A percentile compares a stretch with the other conserved stretches of the same genome.
phyloP scores from a whole-genome alignment of 2,329 filamentous ascomycete genomes.

The Pyrenophora graminea region DNA sequence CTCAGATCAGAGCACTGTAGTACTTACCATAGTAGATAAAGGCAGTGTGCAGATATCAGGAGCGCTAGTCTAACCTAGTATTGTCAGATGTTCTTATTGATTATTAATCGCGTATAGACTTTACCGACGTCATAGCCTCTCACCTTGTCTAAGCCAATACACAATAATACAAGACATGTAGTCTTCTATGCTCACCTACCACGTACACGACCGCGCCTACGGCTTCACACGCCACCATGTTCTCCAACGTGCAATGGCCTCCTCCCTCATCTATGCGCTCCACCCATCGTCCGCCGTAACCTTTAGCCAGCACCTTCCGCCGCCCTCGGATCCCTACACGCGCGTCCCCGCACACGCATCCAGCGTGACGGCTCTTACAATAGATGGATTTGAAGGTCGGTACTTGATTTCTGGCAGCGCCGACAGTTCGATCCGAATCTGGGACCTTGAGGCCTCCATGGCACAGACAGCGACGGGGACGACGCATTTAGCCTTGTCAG shows the following conservation, averaged over 20 bases:
- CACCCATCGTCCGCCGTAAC: slow-evolving; percentile 65
- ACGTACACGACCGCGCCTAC: slow-evolving; percentile 74
- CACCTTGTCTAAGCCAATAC: slow-evolving; percentile 7
- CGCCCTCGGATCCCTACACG: slow-evolving; percentile 34
- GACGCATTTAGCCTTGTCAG: slow-evolving; percentile 33
- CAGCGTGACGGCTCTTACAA: slow-evolving; percentile 76
- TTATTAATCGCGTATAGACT: too few species aligned
- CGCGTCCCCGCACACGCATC: slow-evolving; percentile 70
- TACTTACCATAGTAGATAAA: too few species aligned
- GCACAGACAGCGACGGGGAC: slow-evolving; percentile 20
- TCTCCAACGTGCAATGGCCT: slow-evolving; percentile 68
- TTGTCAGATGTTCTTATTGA: too few species aligned
- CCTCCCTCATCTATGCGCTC: slow-evolving; percentile 70
- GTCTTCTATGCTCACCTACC: slow-evolving; percentile 52
- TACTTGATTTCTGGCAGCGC: slow-evolving; percentile 83
- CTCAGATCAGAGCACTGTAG: too few species aligned
- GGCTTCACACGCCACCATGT: slow-evolving; percentile 64
- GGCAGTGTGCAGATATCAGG: too few species aligned
- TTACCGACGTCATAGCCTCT: slow-evolving; percentile 21
- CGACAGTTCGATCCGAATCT: slow-evolving; percentile 81
- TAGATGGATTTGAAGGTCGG: slow-evolving; percentile 81
- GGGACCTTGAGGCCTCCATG: slow-evolving; percentile 70
- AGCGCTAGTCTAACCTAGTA: too few species aligned
- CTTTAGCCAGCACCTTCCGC: slow-evolving; percentile 67
- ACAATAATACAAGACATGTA: slow-evolving; percentile 37